Conservation (phyloP, 495 filamentous ascomycete species). For the Daldinia caldariorum region DNA sequence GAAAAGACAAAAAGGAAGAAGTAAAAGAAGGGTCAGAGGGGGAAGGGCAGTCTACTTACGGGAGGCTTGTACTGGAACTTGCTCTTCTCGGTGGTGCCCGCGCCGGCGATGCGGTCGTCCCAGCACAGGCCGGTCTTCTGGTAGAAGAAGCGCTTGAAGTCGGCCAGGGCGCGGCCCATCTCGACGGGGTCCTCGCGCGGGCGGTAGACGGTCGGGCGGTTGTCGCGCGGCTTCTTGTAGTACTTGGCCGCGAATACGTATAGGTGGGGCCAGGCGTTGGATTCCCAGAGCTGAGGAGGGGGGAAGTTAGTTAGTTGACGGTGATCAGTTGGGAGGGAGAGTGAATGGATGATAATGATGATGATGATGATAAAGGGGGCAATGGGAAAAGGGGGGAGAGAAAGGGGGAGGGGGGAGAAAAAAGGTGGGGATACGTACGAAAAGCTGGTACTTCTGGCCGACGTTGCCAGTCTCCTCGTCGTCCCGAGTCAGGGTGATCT, state of each 20-base stretch:
- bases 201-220: slow-evolving; percentile 40
- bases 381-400: not conserved
- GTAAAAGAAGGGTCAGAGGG: no score
- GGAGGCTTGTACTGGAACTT: slow-evolving; percentile 52
- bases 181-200: slow-evolving; percentile 39
- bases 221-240: slow-evolving; percentile 47
- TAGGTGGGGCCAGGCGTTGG: slow-evolving; percentile 53
- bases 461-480: slow-evolving; percentile 26
- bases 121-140: slow-evolving; percentile 65
- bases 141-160: slow-evolving; percentile 67
- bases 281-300: slow-evolving; percentile 56
- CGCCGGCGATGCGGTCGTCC: slow-evolving; percentile 57
- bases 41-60: slow-evolving; percentile 41
- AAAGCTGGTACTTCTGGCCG: slow-evolving; percentile 48
- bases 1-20: no score
- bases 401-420: not conserved
- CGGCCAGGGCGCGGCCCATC: slow-evolving; percentile 47
- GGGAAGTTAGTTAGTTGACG: not conserved
- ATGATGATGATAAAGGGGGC: no score
- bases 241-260: slow-evolving; percentile 55
- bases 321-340: slow-evolving; percentile 2
- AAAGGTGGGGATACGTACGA: slow-evolving; percentile 46
- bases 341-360: not conserved
- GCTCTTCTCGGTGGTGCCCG: slow-evolving; percentile 8
- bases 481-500: slow-evolving; percentile 45